phyloP scores from a whole-genome alignment of 2,329 filamentous ascomycete species.

The Ascochyta viciae-villosae region DNA sequence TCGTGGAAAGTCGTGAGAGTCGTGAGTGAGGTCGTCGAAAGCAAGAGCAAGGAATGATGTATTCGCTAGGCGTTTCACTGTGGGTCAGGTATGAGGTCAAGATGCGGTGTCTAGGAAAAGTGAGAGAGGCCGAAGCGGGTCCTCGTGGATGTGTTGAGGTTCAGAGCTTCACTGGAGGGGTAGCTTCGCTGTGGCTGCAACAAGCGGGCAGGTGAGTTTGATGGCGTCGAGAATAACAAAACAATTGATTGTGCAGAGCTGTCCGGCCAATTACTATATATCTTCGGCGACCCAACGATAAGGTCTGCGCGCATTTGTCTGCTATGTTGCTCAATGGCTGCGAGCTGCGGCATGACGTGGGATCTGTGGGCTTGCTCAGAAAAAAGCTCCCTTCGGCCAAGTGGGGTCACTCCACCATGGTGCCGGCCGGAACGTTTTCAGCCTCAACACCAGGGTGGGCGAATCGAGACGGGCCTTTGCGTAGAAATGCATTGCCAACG shows the following conservation, averaged over 20 bases:
- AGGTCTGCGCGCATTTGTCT: conserved; percentile 8
- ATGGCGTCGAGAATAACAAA: conserved; percentile 2
- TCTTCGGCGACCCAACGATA: conserved; percentile 16
- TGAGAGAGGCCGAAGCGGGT: conserved; percentile 28
- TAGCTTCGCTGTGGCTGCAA: conserved; percentile 11
- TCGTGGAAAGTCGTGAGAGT: conserved; percentile 9
- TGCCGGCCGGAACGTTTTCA: conserved; percentile 12
- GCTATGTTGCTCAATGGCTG: conserved; percentile 13
- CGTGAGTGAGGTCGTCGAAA: conserved; percentile 7
- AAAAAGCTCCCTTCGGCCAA: conserved; percentile 3
- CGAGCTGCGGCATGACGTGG: conserved; percentile 19
- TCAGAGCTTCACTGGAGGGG: conserved; percentile 24
- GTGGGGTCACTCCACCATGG: conserved; percentile 16
- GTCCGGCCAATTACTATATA: conserved; percentile 15
- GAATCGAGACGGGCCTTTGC: conserved; percentile 6
- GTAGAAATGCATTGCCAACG: not conserved
- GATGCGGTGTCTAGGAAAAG: conserved; percentile 26
- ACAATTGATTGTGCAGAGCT: not conserved
- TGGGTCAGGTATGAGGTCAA: conserved; percentile 37
- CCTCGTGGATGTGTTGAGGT: conserved; percentile 29
- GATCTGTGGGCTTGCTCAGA: conserved; percentile 2
- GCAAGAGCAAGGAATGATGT: conserved; percentile 14
- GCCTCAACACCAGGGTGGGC: conserved; percentile 14
- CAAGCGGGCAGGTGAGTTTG: not conserved
- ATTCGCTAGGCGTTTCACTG: conserved; percentile 18